A percentile compares a stretch with the other conserved stretches of the same genome.
Conservation (phyloP, 352 stramenopile genomes). For the Phytophthora chlamydospora region DNA sequence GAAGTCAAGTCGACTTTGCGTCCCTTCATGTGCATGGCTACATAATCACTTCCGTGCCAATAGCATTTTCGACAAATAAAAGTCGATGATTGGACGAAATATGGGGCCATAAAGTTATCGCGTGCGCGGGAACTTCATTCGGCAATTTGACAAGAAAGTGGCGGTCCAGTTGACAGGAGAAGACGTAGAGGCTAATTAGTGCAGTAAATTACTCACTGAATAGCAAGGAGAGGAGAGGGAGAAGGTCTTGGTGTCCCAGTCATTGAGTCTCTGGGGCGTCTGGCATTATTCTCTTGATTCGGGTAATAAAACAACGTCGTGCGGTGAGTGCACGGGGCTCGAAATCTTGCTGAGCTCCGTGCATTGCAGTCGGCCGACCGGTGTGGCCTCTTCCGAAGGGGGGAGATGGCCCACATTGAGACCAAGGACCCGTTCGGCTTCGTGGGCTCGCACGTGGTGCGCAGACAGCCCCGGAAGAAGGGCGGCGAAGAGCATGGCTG, state of each 20-base stretch:
- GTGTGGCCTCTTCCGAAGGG: constrained; percentile 10
- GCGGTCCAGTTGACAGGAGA: constrained; percentile 1
- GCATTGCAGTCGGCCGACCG: neutral
- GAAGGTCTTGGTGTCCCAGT: constrained; percentile 3
- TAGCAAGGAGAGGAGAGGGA: constrained; percentile 12
- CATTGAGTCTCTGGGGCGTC: constrained; percentile 10
- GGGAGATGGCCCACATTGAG: constrained; percentile 43
- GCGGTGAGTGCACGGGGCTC: constrained; percentile 13
- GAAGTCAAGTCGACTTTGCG: neutral
- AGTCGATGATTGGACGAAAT: constrained; percentile 18
- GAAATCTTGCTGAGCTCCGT: constrained; percentile 15
- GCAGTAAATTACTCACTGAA: constrained; percentile 13
- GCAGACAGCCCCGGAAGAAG: constrained; percentile 23
- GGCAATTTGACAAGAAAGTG: constrained; percentile 21
- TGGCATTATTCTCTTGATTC: constrained; percentile 1
- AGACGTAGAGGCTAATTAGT: constrained; percentile 15
- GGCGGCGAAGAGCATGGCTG: constrained; percentile 53
- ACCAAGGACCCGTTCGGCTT: constrained; percentile 71
- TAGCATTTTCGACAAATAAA: constrained; percentile 1
- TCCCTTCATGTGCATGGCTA: constrained; percentile 5
- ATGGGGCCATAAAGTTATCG: neutral
- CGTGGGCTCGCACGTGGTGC: constrained; percentile 66
- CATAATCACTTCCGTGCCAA: constrained; percentile 19
- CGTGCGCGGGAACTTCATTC: constrained; percentile 1
- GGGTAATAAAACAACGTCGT: constrained; percentile 8